phyloP scores from a whole-genome alignment of 768 basidiomycete species.

The Rhodocollybia butyracea region DNA sequence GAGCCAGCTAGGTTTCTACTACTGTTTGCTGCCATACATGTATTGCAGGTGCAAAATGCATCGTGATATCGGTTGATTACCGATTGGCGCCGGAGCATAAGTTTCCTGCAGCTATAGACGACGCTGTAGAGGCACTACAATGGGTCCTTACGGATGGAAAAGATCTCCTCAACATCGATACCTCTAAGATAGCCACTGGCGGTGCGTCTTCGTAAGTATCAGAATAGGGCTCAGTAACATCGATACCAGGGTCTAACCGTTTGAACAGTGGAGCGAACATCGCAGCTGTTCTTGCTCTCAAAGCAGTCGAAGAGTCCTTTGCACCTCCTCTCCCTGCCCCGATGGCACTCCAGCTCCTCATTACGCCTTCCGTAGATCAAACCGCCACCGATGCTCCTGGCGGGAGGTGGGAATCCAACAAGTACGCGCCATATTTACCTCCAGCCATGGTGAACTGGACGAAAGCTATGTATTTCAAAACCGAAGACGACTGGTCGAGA shows the following conservation, averaged over 20 bases:
- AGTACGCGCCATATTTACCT: constrained; percentile 54
- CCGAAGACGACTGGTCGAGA: constrained; percentile 51
- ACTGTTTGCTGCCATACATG: too few species aligned
- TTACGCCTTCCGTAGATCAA: constrained; percentile 73
- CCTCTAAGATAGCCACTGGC: constrained; percentile 57
- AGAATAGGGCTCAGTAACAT: neutral
- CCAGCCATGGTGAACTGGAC: constrained; percentile 74
- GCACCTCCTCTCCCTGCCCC: constrained; percentile 40
- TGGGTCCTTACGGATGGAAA: constrained; percentile 37
- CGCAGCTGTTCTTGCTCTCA: constrained; percentile 61
- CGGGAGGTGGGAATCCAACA: constrained; percentile 52
- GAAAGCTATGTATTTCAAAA: constrained; percentile 63
- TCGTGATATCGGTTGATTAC: neutral
- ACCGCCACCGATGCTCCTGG: constrained; percentile 43
- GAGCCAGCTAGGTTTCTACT: too few species aligned
- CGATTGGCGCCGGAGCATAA: neutral
- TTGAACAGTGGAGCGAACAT: constrained; percentile 63
- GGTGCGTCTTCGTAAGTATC: constrained; percentile 63
- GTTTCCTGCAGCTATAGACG: neutral
- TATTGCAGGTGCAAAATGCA: too few species aligned
- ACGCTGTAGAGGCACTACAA: neutral
- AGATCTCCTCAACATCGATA: constrained; percentile 43
- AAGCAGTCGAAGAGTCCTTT: constrained; percentile 39
- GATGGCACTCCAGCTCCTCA: constrained; percentile 57
- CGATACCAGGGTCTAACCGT: neutral